Evolutionary conservation across 345 rosid species (phyloP).

Genomic region (Pistacia atlantica): DNA sequence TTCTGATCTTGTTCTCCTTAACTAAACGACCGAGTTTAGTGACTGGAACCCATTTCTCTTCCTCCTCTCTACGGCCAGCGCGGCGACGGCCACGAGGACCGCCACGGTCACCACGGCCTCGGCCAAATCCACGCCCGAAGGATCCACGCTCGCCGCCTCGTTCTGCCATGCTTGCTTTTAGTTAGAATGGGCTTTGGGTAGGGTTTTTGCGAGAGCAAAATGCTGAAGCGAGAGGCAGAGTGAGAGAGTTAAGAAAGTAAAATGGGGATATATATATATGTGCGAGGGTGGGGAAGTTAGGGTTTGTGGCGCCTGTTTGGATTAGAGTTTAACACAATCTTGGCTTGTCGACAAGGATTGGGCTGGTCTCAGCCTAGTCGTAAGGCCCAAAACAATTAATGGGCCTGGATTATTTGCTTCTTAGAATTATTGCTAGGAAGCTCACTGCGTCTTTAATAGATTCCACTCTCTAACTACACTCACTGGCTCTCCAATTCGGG

Average conservation of each 20-base stretch:
- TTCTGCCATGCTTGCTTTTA: constrained; percentile 53
- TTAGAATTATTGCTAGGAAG: too few relatives aligned
- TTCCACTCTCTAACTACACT: too few relatives aligned
- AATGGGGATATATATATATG: not conserved
- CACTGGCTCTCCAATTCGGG: too few relatives aligned
- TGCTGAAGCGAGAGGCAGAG: not conserved
- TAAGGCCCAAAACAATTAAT: too few relatives aligned
- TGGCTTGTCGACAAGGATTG: not conserved
- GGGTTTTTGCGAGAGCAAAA: not conserved
- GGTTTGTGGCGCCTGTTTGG: not conserved
- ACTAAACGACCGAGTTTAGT: constrained; percentile 94
- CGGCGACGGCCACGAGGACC: constrained; percentile 65
- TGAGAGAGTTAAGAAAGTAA: not conserved
- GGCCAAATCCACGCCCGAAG: constrained; percentile 70
- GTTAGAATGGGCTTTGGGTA: not conserved
- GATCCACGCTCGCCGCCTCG: constrained; percentile 75
- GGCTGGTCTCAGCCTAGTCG: too few relatives aligned
- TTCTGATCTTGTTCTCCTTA: constrained; percentile 39
- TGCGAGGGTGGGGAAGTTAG: not conserved
- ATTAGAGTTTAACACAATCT: not conserved
- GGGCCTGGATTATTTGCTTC: too few relatives aligned
- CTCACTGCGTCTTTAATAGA: too few relatives aligned
- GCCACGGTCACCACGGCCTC: constrained; percentile 57
- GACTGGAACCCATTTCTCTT: constrained; percentile 84
- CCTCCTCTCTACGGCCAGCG: constrained; percentile 64